Percentiles rank a stretch among this genome's conserved stretches.
Evolutionary conservation across 2,329 filamentous ascomycete species (phyloP).

Genomic region (Sporothrix euskadiensis): DNA sequence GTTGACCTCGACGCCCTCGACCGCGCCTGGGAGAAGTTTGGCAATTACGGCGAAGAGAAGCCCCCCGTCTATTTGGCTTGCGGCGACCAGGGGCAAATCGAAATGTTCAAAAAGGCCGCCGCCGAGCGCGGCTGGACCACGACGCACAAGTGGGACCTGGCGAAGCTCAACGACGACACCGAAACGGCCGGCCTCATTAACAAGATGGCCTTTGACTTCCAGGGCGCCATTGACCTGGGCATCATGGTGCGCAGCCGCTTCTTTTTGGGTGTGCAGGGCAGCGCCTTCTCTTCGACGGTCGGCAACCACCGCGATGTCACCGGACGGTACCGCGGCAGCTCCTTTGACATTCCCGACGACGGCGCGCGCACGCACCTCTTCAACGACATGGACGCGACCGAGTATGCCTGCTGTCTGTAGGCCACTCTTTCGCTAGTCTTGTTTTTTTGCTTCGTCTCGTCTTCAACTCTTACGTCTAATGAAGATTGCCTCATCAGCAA

Average conservation of each 20-base stretch:
- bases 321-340: slow-evolving; percentile 42
- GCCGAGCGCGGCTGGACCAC: slow-evolving; percentile 40
- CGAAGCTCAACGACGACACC: slow-evolving; percentile 29
- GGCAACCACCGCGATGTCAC: slow-evolving; percentile 40
- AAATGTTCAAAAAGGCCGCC: slow-evolving; percentile 38
- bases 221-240: slow-evolving; percentile 41
- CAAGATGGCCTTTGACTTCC: slow-evolving; percentile 40
- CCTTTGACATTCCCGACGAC: slow-evolving; percentile 36
- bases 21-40: slow-evolving; percentile 37
- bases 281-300: slow-evolving; percentile 40
- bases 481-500: background rate
- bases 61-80: slow-evolving; percentile 42
- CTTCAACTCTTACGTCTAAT: background rate
- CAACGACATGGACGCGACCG: slow-evolving; percentile 38
- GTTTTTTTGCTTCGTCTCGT: background rate
- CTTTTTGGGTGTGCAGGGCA: slow-evolving; percentile 41
- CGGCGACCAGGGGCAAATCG: slow-evolving; percentile 40
- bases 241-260: slow-evolving; percentile 39
- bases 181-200: slow-evolving; percentile 35
- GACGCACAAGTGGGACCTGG: slow-evolving; percentile 41
- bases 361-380: slow-evolving; percentile 40
- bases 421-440: background rate
- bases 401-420: slow-evolving; percentile 41
- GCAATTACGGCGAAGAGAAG: slow-evolving; percentile 31
- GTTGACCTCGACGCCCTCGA: slow-evolving; percentile 42